Conservation (phyloP, 805 yeast species). For the Spathaspora hagerdaliae region DNA sequence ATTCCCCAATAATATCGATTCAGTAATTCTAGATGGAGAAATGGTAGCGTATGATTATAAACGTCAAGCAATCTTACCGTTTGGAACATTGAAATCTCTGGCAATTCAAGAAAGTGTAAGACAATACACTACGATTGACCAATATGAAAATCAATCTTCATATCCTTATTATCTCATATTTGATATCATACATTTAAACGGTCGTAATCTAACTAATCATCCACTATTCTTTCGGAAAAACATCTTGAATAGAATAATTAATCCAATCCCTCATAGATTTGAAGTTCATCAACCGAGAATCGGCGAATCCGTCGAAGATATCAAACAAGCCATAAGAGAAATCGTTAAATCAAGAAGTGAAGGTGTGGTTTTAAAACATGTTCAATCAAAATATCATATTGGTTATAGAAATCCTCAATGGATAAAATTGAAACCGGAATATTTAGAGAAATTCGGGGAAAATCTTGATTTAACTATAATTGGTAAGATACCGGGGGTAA, state of each 20-base stretch:
- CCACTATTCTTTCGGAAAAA: conserved; percentile 56
- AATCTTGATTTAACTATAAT: conserved; percentile 75
- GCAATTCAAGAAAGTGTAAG: conserved; percentile 53
- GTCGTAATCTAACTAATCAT: conserved; percentile 49
- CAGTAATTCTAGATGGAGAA: conserved; percentile 77
- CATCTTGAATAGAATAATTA: conserved; percentile 43
- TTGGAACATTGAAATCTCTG: conserved; percentile 72
- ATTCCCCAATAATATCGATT: conserved; percentile 33
- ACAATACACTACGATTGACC: conserved; percentile 33
- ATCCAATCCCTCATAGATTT: conserved; percentile 43
- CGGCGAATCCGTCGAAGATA: conserved; percentile 47
- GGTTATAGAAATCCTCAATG: conserved; percentile 56
- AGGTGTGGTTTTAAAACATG: conserved; percentile 76
- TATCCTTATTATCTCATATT: conserved; percentile 62
- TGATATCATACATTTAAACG: conserved; percentile 73
- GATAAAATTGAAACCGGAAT: conserved; percentile 91
- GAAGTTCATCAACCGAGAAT: conserved; percentile 43
- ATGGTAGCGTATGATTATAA: conserved; percentile 82
- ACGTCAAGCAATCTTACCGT: conserved; percentile 58
- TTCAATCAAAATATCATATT: conserved; percentile 52
- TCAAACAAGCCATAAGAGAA: conserved; percentile 49
- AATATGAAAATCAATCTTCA: conserved; percentile 27
- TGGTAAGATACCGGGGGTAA: conserved; percentile 73
- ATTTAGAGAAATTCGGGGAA: conserved; percentile 80
- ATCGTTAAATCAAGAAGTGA: conserved; percentile 68